A percentile compares a stretch with the other conserved stretches of the same genome.
Conservation (phyloP, 192 early-diverging fungal species). For the Entomortierella lignicola region DNA sequence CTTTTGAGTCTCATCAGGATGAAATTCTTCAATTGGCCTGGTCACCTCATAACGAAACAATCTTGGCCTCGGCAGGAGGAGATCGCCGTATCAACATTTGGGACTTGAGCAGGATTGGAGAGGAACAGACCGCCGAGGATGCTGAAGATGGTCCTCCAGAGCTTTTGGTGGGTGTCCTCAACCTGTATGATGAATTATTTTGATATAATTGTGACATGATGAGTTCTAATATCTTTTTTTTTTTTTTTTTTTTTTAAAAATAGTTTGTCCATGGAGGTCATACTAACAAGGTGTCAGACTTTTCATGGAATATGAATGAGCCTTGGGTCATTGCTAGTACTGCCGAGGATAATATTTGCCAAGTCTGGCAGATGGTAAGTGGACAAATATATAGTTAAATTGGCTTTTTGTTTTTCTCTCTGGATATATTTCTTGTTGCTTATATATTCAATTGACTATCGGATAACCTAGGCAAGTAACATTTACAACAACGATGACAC, state of each 20-base stretch:
- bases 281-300: constrained; percentile 95
- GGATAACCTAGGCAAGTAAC: too few species aligned
- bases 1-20: constrained; percentile 89
- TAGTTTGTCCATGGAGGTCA: constrained; percentile 99
- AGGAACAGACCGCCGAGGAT: constrained; percentile 94
- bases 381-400: too few species aligned
- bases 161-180: constrained; percentile 76
- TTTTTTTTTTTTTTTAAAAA: background rate
- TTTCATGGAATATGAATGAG: constrained; percentile 94
- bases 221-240: background rate
- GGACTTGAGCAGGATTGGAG: constrained; percentile 94
- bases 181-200: too few species aligned
- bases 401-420: too few species aligned
- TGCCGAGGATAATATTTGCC: constrained; percentile 97
- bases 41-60: constrained; percentile 93
- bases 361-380: constrained; percentile 98
- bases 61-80: constrained; percentile 90
- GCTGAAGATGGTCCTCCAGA: constrained; percentile 98
- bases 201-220: background rate
- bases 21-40: constrained; percentile 94
- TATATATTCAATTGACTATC: too few species aligned
- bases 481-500: too few species aligned
- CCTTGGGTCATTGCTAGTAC: constrained; percentile 95
- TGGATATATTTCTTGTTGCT: too few species aligned
- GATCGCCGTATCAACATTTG: constrained; percentile 94